A percentile compares a stretch with the other conserved stretches of the same genome.
phyloP scores from a whole-genome alignment of 164 flowering plant genomes.

The Magnolia kwangsiensis region DNA sequence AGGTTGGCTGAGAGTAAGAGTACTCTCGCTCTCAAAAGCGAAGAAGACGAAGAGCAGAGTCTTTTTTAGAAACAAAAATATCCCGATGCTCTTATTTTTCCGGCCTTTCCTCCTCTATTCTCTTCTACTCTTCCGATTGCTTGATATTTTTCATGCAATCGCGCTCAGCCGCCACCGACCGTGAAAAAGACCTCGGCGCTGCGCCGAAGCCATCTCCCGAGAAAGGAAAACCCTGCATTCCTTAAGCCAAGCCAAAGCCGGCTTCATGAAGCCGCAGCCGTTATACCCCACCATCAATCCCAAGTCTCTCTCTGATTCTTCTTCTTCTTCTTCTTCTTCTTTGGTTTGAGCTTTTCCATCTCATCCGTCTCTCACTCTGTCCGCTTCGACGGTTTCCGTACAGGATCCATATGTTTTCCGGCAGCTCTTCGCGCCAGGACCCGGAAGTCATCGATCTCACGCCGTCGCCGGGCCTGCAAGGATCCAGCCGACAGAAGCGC shows the following conservation, averaged over 20 bases:
- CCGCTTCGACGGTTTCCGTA: neutral
- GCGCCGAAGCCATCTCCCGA: neutral
- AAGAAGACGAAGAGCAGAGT: neutral
- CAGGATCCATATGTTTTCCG: neutral
- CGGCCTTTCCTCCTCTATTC: neutral
- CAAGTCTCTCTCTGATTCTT: neutral
- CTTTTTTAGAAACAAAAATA: neutral
- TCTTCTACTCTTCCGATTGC: neutral
- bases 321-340: neutral
- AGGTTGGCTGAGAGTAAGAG: neutral
- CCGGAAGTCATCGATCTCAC: constrained; percentile 1
- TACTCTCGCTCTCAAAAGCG: neutral
- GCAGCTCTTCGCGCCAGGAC: constrained; percentile 2
- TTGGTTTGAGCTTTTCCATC: neutral
- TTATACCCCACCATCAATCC: neutral
- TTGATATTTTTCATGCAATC: neutral
- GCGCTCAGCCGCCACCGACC: neutral
- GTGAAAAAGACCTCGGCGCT: too few relatives aligned
- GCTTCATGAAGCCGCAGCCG: constrained; percentile 2
- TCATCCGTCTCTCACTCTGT: neutral
- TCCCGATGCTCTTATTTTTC: neutral
- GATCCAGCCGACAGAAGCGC: neutral
- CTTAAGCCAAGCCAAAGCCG: neutral
- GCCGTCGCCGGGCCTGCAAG: neutral
- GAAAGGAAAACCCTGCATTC: neutral